Base-by-base conservation (phyloP, 1,139 yeast genomes). In the Lipomyces yarrowii region DNA sequence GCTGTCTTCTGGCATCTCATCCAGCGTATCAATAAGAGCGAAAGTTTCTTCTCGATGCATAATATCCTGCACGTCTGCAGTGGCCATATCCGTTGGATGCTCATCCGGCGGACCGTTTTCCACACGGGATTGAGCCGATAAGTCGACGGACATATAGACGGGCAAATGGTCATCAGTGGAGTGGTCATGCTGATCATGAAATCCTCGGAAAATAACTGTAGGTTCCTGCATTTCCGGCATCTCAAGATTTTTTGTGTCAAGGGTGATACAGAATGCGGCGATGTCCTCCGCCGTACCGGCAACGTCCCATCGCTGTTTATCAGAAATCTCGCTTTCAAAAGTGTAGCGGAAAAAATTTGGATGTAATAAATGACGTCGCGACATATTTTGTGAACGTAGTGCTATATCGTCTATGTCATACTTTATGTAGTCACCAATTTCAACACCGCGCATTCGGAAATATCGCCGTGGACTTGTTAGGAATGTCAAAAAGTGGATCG, bases 401-500 rank as follows among this genome's bases (percentile, higher is more conserved):
- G 73, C 71, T 56, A 82, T 78, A 59, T 73, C 74, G 57, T 71
- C 73, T 51, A 76, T 76, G 55, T 79, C 77, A 77, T 80, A 77
- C 59, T 72, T 73, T 51, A 77, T 76, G 26, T 68, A 61, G 56
- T 73, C 72, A 26, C 70, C 69, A 10, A 71, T 70, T 21, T 62
- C 64, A 54, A 69, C 70, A 1, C 68, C 55, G 21, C 65, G 69
- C 56, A 68, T 63, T 6, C 67, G 70, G 18, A 78, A 70, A 67
- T 79, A 80, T 55, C 70, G 73, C 4, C 74, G 68, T 0, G 90
- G 88, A 51, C 78, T 75, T 30, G 79, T 76, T 23, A 83, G 70
- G 71, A 85, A 87, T 5, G 75, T 73, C 48, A 82, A 72, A 2
- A 86, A 75, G 70, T 85, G 84, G 39, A 80, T 76, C 0, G 91